phyloP scores from a whole-genome alignment of 176 grass and related monocot genomes.

The Oryza punctata region DNA sequence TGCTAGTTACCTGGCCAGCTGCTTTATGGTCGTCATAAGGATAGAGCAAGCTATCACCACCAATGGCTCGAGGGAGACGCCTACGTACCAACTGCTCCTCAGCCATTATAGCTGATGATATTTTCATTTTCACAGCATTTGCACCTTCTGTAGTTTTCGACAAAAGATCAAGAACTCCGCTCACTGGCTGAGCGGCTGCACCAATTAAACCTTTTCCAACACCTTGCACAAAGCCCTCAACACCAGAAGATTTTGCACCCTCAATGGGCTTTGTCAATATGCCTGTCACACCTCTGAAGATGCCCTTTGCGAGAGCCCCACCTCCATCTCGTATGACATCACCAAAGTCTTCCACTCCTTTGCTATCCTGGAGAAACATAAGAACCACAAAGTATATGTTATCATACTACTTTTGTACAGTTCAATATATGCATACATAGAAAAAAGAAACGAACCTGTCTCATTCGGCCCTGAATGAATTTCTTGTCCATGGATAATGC shows the following conservation, averaged over 20 bases:
- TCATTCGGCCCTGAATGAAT: conserved; percentile 89
- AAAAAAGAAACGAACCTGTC: conserved; percentile 55
- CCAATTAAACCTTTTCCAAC: conserved; percentile 98
- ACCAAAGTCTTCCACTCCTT: conserved; percentile 95
- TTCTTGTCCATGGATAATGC: conserved; percentile 99
- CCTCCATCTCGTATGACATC: conserved; percentile 98
- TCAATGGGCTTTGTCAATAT: conserved; percentile 97
- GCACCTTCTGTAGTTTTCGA: conserved; percentile 99
- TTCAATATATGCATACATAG: conserved; percentile 23
- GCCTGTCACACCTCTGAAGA: conserved; percentile 97
- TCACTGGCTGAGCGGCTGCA: conserved; percentile 93
- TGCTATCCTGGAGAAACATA: conserved; percentile 81
- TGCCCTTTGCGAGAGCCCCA: conserved; percentile 91
- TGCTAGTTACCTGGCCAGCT: conserved; percentile 78
- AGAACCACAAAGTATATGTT: conserved; percentile 17
- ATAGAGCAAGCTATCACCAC: conserved; percentile 85
- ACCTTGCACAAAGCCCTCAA: conserved; percentile 96
- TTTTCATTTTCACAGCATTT: conserved; percentile 97
- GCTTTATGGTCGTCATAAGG: conserved; percentile 91
- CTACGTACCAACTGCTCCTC: conserved; percentile 85
- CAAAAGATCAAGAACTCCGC: conserved; percentile 94
- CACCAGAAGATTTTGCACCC: conserved; percentile 94
- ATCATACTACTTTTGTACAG: conserved; percentile 17
- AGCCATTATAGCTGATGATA: conserved; percentile 96
- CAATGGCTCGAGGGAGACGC: conserved; percentile 80